Percentiles rank a stretch among this genome's conserved stretches.
phyloP scores from a whole-genome alignment of 1,284 basidiomycete species.

The Pseudozyma tsukubaensis region DNA sequence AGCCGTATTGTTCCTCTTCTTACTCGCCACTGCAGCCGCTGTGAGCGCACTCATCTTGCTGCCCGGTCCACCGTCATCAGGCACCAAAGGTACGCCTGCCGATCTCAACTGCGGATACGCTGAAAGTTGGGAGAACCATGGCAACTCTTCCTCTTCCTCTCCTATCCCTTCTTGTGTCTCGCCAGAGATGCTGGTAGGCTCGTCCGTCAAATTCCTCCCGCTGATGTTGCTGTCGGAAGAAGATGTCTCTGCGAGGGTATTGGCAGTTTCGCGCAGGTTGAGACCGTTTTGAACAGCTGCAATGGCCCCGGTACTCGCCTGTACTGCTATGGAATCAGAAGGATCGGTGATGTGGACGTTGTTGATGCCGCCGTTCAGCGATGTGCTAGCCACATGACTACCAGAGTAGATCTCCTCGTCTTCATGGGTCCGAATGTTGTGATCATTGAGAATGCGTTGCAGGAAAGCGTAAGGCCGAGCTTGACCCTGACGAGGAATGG shows the following conservation, averaged over 20 bases:
- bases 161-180: neutral
- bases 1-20: constrained; percentile 19
- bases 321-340: constrained; percentile 18
- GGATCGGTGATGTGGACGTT: neutral
- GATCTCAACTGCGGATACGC: constrained; percentile 53
- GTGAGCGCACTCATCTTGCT: constrained; percentile 15
- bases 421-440: constrained; percentile 21
- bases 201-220: neutral
- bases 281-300: constrained; percentile 40
- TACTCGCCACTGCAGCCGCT: constrained; percentile 9
- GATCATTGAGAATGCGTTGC: constrained; percentile 47
- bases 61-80: constrained; percentile 27
- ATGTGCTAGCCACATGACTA: constrained; percentile 3
- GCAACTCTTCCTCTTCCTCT: constrained; percentile 41
- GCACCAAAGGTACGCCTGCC: constrained; percentile 44
- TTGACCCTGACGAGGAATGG: constrained; percentile 37
- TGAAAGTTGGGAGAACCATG: constrained; percentile 59
- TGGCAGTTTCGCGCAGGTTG: constrained; percentile 29
- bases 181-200: no score
- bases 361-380: neutral
- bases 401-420: constrained; percentile 4
- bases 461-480: constrained; percentile 45
- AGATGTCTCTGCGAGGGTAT: constrained; percentile 25
- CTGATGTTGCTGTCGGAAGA: neutral
- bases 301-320: constrained; percentile 27